A percentile compares a stretch with the other conserved stretches of the same genome.
These are phyloP conservation scores for Daldinia loculata DNA, from an alignment of 495 filamentous ascomycete species.

Conservation along the genomic window DNA sequence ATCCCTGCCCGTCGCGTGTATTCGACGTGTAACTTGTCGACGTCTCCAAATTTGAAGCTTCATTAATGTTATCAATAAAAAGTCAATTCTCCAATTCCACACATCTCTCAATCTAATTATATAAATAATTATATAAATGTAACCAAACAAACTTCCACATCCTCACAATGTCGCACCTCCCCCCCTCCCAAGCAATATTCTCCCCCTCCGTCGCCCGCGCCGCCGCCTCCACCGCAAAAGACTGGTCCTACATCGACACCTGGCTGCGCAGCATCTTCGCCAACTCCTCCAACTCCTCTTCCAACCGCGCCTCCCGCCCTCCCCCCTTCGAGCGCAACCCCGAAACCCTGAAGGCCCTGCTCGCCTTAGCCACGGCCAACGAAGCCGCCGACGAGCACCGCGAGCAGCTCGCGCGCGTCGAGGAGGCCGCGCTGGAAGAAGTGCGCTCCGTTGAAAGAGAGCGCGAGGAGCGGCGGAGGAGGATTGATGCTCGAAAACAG, in stretches of 20 bases:
- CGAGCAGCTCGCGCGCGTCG: conserved; percentile 64
- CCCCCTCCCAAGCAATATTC: conserved; percentile 64
- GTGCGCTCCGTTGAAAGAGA: conserved; percentile 60
- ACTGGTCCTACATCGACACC: conserved; percentile 86
- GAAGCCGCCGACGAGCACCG: conserved; percentile 83
- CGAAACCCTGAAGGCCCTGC: conserved; percentile 79
- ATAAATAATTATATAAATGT: not conserved
- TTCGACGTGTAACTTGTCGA: conserved; percentile 6
- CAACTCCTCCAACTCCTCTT: conserved; percentile 53
- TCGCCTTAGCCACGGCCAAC: conserved; percentile 78
- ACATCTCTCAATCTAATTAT: not conserved
- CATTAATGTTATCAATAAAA: not conserved
- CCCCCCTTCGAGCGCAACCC: conserved; percentile 84
- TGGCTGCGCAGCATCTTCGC: conserved; percentile 72
- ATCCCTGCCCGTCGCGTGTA: conserved; percentile 33
- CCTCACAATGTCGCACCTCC: conserved; percentile 60
- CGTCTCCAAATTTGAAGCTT: not conserved
- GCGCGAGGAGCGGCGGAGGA: conserved; percentile 2
- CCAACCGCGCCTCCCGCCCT: conserved; percentile 21
- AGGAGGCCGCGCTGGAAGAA: conserved; percentile 64
- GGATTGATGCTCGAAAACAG: not conserved
- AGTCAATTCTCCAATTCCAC: not conserved
- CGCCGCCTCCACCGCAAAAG: conserved; percentile 72
- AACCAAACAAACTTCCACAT: not conserved
- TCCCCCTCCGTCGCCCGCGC: conserved; percentile 74